Evolutionary conservation across 2,329 filamentous ascomycete genomes (phyloP).

Genomic region (Fonsecaea erecta): DNA sequence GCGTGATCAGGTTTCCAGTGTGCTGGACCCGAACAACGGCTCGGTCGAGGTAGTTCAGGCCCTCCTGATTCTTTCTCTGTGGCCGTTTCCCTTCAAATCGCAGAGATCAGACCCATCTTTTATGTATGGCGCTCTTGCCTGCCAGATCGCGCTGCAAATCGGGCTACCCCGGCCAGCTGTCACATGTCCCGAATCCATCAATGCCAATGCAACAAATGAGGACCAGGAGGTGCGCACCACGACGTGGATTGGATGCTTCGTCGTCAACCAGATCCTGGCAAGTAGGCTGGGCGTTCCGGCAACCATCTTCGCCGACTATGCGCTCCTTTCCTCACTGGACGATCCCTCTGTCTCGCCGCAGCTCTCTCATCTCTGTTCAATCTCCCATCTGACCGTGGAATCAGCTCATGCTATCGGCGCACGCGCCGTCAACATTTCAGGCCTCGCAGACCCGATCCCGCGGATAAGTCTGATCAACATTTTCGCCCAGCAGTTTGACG

Average conservation of each 20-base stretch:
- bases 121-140: constrained; percentile 31
- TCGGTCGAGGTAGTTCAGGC: constrained; percentile 36
- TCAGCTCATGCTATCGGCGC: constrained; percentile 14
- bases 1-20: constrained; percentile 22
- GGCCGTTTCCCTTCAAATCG: constrained; percentile 37
- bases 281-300: constrained; percentile 20
- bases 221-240: constrained; percentile 27
- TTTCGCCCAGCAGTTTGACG: constrained; percentile 22
- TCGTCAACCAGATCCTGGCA: constrained; percentile 28
- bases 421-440: constrained; percentile 13
- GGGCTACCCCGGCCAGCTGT: constrained; percentile 37
- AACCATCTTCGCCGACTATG: constrained; percentile 18
- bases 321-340: constrained; percentile 15
- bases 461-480: constrained; percentile 27
- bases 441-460: constrained; percentile 14
- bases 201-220: constrained; percentile 26
- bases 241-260: constrained; percentile 37
- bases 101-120: constrained; percentile 31
- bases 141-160: constrained; percentile 33
- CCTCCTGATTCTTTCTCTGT: constrained; percentile 36
- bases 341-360: constrained; percentile 6
- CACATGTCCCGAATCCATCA: constrained; percentile 18
- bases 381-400: constrained; percentile 19
- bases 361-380: constrained; percentile 22
- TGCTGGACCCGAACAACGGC: constrained; percentile 32